These are phyloP conservation scores for Fraxinus albicans DNA, from an alignment of 305 asterid genomes.

Conservation along the genomic window DNA sequence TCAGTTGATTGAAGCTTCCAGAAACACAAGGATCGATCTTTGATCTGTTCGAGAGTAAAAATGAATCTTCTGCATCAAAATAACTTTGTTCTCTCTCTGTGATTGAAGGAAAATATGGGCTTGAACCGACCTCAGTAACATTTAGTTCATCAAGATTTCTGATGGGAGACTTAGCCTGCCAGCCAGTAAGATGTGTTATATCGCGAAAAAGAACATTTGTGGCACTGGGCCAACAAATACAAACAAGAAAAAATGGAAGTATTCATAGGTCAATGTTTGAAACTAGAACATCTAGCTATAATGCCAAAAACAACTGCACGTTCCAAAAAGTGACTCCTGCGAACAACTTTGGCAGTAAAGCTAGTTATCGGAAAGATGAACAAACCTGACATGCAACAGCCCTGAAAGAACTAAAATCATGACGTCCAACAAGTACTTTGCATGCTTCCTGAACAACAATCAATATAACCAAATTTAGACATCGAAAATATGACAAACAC, in stretches of 20 bases:
- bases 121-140: constrained; percentile 66
- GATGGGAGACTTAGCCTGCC: constrained; percentile 91
- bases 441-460: constrained; percentile 72
- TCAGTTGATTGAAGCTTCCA: constrained; percentile 30
- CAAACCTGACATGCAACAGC: constrained; percentile 89
- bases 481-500: not conserved
- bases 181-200: constrained; percentile 19
- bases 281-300: not conserved
- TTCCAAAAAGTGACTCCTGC: not conserved
- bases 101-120: constrained; percentile 66
- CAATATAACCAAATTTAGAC: constrained; percentile 15
- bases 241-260: not conserved
- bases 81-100: constrained; percentile 49
- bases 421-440: constrained; percentile 69
- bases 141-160: constrained; percentile 76
- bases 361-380: constrained; percentile 15
- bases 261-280: not conserved
- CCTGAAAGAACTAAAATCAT: constrained; percentile 94
- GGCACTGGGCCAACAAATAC: not conserved
- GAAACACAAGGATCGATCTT: constrained; percentile 34
- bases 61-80: constrained; percentile 28
- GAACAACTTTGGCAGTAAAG: not conserved
- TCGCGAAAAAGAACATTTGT: not conserved
- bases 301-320: not conserved
- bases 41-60: constrained; percentile 34